Base-by-base conservation (phyloP, 2,329 filamentous ascomycete genomes). In the Fusarium pseudonygamai region DNA sequence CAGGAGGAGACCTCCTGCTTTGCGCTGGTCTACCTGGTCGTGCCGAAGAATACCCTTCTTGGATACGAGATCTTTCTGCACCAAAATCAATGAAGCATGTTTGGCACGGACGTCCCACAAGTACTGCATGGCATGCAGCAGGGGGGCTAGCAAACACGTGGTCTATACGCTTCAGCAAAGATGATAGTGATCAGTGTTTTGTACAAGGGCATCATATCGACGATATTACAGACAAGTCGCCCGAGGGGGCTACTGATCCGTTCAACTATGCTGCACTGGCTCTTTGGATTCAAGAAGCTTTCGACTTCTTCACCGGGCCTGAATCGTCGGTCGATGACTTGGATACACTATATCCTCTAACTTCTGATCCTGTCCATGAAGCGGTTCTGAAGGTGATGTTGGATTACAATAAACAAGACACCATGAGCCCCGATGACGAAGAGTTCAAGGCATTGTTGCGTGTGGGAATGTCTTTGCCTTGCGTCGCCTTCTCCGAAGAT, bases 11-110 rank as follows among this genome's bases (percentile, higher is more conserved):
- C 1, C 65, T 70, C 0, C 6, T 70, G 1, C 34, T 70, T 5
- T 4, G 10, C 1, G 49, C 65, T 0, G 67, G 67, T 12, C 9
- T 65, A 11, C 39, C 65, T 5, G 60, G 55, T 3, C 60, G 16
- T 4, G 36, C 2, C 0, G 10, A 40, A 4, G 55, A 32, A 1
- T 70, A 70, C 6, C 66, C 67, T 8, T 60, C 67, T 0, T 70
- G 67, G 60, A 20, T 69, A 15, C n/a, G 60, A 6, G 60, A 70
- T 42, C 20, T 70, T 3, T 16, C 67, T 18, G 16, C 24, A 13
- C 42, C n/a, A 0, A 47, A 32, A 26, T 47, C 52, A 2, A 8
- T 58, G 14, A 36, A 39, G 6, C 39, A 37, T 18, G 4, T 69
- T 5, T 69, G 60, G 65, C 8, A 22, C 0, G 45, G 15, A 13